Evolutionary conservation across 176 grass and related monocot species (phyloP).

Genomic region (Pontederia crassipes): DNA sequence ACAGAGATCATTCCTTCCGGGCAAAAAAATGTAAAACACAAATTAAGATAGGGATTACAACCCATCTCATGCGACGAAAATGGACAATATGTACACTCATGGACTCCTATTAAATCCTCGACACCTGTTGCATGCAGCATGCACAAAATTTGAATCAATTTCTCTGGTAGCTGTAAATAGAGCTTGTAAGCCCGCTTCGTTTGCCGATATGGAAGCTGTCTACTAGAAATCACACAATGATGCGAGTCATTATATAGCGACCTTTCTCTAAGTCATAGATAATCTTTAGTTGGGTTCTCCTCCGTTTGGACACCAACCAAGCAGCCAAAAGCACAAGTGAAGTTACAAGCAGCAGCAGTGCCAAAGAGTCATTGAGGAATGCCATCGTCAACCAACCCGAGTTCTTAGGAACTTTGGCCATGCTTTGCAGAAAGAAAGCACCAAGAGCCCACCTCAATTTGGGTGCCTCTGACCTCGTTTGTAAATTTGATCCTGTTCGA

Average conservation of each 20-base stretch:
- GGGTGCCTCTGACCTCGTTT: constrained; percentile 46
- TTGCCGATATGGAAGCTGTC: no score
- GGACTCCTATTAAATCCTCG: no score
- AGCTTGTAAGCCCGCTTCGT: no score
- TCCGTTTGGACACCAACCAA: constrained; percentile 50
- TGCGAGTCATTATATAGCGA: constrained; percentile 60
- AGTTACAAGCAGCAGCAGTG: constrained; percentile 27
- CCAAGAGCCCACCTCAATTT: constrained; percentile 78
- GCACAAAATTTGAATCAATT: no score
- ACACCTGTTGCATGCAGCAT: no score
- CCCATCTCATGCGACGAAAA: no score
- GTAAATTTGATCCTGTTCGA: constrained; percentile 64
- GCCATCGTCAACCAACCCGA: background rate
- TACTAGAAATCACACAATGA: constrained; percentile 26
- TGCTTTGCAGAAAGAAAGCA: constrained; percentile 48
- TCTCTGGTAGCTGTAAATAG: no score
- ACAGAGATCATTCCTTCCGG: no score
- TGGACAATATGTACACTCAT: no score
- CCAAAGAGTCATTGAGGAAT: constrained; percentile 19
- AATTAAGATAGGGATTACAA: no score
- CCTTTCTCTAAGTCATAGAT: constrained; percentile 97
- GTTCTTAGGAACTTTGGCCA: constrained; percentile 6
- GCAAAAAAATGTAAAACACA: no score
- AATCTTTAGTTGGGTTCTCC: constrained; percentile 55
- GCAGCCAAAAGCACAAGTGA: constrained; percentile 27